Percentiles rank a stretch among this genome's conserved stretches.
phyloP scores from a whole-genome alignment of 805 yeast genomes.

The Kodamaea kakaduensis region DNA sequence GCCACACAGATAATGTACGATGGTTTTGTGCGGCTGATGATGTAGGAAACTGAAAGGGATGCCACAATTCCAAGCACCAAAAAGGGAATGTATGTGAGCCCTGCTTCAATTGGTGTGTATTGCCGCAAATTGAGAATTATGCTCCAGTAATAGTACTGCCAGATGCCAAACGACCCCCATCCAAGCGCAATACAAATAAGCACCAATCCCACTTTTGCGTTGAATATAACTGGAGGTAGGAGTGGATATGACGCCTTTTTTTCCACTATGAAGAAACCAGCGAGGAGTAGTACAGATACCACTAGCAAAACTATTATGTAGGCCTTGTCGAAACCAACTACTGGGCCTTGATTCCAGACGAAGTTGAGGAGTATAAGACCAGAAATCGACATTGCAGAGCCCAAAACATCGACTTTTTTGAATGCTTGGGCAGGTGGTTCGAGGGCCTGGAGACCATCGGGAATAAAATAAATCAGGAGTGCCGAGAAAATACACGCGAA shows the following conservation, averaged over 20 bases:
- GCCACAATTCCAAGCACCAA: constrained; percentile 54
- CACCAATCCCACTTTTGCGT: constrained; percentile 43
- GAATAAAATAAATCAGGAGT: constrained; percentile 31
- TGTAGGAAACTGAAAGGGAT: constrained; percentile 46
- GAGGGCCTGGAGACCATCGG: constrained; percentile 7
- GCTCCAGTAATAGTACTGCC: constrained; percentile 61
- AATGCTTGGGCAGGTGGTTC: constrained; percentile 11
- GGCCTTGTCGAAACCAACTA: constrained; percentile 59
- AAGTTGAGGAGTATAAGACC: constrained; percentile 64
- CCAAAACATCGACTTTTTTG: constrained; percentile 26
- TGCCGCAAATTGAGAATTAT: constrained; percentile 48
- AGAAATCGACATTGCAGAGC: constrained; percentile 52
- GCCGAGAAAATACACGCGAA: constrained; percentile 29
- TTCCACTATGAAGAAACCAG: constrained; percentile 49
- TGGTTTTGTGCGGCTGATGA: constrained; percentile 46
- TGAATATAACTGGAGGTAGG: constrained; percentile 49
- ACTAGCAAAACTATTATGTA: constrained; percentile 57
- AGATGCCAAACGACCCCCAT: constrained; percentile 76
- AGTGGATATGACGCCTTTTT: constrained; percentile 45
- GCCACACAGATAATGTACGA: constrained; percentile 49
- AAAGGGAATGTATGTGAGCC: constrained; percentile 44
- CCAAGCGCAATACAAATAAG: constrained; percentile 54
- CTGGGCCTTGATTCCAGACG: constrained; percentile 73
- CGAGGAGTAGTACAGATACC: constrained; percentile 41
- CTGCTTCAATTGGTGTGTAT: constrained; percentile 31